These are phyloP conservation scores for Achaetomium macrosporum DNA, from an alignment of 2,329 filamentous ascomycete species.

Conservation along the genomic window DNA sequence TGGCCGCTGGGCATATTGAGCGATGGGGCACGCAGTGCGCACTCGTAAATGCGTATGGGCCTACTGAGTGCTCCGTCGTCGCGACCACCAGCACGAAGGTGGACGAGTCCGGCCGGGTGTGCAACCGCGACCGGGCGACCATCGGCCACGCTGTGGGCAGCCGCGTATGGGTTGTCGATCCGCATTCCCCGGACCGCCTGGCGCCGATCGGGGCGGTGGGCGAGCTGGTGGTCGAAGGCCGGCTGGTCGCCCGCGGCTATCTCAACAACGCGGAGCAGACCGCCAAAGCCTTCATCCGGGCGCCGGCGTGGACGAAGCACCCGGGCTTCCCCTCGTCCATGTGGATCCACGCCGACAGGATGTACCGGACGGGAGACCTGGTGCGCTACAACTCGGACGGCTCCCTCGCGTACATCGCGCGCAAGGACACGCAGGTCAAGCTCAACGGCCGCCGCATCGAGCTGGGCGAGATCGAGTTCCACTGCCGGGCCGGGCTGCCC, in stretches of 20 bases:
- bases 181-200: constrained; percentile 41
- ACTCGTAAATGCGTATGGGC: constrained; percentile 25
- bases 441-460: constrained; percentile 62
- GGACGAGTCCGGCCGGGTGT: constrained; percentile 11
- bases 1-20: constrained; percentile 21
- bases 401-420: constrained; percentile 51
- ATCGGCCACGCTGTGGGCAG: constrained; percentile 25
- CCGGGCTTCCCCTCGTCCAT: constrained; percentile 17
- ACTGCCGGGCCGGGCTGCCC: constrained; percentile 41
- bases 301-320: constrained; percentile 43
- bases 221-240: constrained; percentile 51
- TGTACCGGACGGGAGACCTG: constrained; percentile 58
- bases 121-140: constrained; percentile 18
- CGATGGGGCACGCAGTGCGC: constrained; percentile 21
- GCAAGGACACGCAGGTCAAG: constrained; percentile 65
- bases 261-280: constrained; percentile 54
- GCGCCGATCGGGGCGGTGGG: constrained; percentile 45
- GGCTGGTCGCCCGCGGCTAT: constrained; percentile 58
- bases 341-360: constrained; percentile 29
- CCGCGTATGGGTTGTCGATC: constrained; percentile 44
- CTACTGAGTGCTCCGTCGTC: constrained; percentile 25
- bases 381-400: constrained; percentile 49
- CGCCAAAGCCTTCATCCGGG: constrained; percentile 49
- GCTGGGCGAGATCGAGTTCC: constrained; percentile 49
- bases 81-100: constrained; percentile 23